Conservation (phyloP, 345 rosid genomes). For the Ceriops tagal region DNA sequence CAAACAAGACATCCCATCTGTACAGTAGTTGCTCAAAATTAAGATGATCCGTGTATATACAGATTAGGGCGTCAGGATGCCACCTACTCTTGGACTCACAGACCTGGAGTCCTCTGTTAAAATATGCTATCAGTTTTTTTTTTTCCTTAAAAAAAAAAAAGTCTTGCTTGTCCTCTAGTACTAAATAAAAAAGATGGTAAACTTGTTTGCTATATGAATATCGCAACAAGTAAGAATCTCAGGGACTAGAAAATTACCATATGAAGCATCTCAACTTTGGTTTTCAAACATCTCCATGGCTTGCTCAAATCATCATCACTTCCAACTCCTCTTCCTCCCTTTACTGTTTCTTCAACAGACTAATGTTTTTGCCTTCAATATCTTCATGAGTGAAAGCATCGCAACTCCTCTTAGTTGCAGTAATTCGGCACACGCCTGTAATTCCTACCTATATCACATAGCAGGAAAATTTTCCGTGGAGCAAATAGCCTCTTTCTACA, state of each 20-base stretch:
- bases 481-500: constrained; percentile 26
- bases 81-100: neutral
- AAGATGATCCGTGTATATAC: neutral
- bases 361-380: neutral
- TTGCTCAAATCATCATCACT: neutral
- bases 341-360: neutral
- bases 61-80: neutral
- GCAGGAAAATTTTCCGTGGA: constrained; percentile 17
- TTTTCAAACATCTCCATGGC: constrained; percentile 6
- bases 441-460: constrained; percentile 30
- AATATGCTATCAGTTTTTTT: neutral
- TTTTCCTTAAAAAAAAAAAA: too few species aligned
- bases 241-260: too few species aligned
- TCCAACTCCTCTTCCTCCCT: neutral
- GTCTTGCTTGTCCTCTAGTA: too few species aligned
- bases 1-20: constrained; percentile 6
- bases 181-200: too few species aligned
- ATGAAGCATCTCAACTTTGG: neutral
- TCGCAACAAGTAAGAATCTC: too few species aligned
- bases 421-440: constrained; percentile 14
- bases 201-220: too few species aligned
- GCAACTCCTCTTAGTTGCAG: constrained; percentile 27
- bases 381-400: constrained; percentile 2
- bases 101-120: neutral
- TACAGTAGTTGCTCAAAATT: neutral